Evolutionary conservation across 2,329 filamentous ascomycete genomes (phyloP).

Genomic region (Aspergillus sp.): DNA sequence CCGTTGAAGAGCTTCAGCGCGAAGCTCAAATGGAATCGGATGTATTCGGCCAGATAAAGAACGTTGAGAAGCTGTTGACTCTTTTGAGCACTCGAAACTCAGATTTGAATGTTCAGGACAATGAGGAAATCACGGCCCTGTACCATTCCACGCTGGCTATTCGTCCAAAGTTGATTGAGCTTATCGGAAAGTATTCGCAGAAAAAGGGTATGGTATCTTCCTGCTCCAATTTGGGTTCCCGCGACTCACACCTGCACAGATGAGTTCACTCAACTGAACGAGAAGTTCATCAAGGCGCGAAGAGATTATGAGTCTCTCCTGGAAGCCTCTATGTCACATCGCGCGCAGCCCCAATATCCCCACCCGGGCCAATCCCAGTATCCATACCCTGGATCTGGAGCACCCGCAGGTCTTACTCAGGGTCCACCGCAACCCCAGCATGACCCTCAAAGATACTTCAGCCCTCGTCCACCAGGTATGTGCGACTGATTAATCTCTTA

Average conservation of each 20-base stretch:
- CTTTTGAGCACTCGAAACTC: constrained; percentile 85
- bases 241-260: constrained; percentile 58
- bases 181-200: constrained; percentile 98
- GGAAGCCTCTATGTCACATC: constrained; percentile 94
- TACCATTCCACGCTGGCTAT: constrained; percentile 96
- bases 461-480: constrained; percentile 53
- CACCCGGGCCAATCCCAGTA: constrained; percentile 53
- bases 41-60: constrained; percentile 76
- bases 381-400: constrained; percentile 36
- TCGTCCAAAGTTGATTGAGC: constrained; percentile 92
- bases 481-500: constrained; percentile 1
- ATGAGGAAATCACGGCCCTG: constrained; percentile 88
- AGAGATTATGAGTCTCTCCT: constrained; percentile 95
- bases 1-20: constrained; percentile 87
- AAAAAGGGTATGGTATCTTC: constrained; percentile 77
- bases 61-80: constrained; percentile 81
- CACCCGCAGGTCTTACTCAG: constrained; percentile 39
- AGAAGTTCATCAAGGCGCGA: constrained; percentile 98
- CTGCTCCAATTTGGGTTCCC: background rate
- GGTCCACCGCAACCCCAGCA: constrained; percentile 50
- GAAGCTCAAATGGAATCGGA: constrained; percentile 94
- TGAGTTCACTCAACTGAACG: constrained; percentile 97
- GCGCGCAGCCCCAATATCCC: constrained; percentile 78
- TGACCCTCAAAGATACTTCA: constrained; percentile 72
- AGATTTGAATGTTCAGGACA: constrained; percentile 82